phyloP scores from a whole-genome alignment of 768 basidiomycete genomes.

The Leccinum barrowsii region DNA sequence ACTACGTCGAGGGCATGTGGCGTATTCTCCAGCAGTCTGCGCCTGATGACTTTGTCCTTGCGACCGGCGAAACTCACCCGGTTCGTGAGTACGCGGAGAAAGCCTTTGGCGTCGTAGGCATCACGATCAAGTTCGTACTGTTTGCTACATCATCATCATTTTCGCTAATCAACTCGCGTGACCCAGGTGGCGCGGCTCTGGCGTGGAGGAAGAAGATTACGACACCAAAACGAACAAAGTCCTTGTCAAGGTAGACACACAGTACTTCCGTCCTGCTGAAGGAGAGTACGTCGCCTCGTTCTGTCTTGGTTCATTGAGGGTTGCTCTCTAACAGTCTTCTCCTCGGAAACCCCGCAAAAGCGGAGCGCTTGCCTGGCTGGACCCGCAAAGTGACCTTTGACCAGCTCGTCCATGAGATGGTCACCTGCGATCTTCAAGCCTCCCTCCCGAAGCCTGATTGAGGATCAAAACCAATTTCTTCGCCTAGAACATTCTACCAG shows the following conservation, averaged over 20 bases:
- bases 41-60: constrained; percentile 90
- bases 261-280: constrained; percentile 94
- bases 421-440: constrained; percentile 69
- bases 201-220: constrained; percentile 74
- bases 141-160: not conserved
- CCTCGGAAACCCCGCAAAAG: constrained; percentile 86
- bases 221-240: constrained; percentile 64
- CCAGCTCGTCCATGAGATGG: constrained; percentile 89
- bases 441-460: constrained; percentile 64
- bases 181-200: constrained; percentile 71
- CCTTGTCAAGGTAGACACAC: constrained; percentile 80
- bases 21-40: constrained; percentile 84
- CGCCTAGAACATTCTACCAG: not conserved
- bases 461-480: constrained; percentile 73
- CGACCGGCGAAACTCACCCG: constrained; percentile 93
- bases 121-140: constrained; percentile 54
- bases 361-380: constrained; percentile 86
- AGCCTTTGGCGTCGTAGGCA: constrained; percentile 70
- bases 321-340: constrained; percentile 52
- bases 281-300: constrained; percentile 67
- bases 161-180: constrained; percentile 1
- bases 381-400: constrained; percentile 83
- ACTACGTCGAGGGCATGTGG: constrained; percentile 99
- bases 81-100: constrained; percentile 93
- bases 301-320: not conserved